Conservation (phyloP, 148 eudicot genomes). For the Fagopyrum tataricum region DNA sequence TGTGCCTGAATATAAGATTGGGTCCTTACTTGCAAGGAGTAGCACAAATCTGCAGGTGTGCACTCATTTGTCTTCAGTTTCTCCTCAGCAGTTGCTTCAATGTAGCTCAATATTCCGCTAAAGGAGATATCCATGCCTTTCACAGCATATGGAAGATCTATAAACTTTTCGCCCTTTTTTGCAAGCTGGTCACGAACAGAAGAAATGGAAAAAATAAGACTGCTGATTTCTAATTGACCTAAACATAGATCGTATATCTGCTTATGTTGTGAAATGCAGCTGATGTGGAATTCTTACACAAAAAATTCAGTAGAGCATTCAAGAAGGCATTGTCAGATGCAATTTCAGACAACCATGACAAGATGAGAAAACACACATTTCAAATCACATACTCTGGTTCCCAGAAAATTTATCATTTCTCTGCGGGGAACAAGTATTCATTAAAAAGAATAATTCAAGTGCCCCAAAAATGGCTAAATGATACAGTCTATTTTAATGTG, state of each 20-base stretch:
- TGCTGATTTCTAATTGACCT: neutral
- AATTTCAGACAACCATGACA: neutral
- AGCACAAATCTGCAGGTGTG: conserved; percentile 92
- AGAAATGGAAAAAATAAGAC: neutral
- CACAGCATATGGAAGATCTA: conserved; percentile 86
- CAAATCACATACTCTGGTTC: neutral
- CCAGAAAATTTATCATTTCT: neutral
- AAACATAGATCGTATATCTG: neutral
- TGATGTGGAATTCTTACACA: neutral
- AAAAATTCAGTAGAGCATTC: neutral
- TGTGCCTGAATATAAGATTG: neutral
- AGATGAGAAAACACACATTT: neutral
- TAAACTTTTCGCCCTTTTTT: conserved; percentile 80
- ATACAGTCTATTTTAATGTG: neutral
- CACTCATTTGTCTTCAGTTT: conserved; percentile 76
- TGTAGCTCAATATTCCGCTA: conserved; percentile 84
- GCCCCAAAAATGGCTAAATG: neutral
- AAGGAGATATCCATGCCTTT: conserved; percentile 98
- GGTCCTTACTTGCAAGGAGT: conserved; percentile 68
- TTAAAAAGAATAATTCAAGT: neutral
- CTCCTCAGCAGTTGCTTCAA: conserved; percentile 81
- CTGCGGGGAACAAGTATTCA: neutral
- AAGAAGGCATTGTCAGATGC: too few species aligned
- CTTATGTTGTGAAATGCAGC: neutral
- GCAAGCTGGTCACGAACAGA: conserved; percentile 53